Conservation (phyloP, 2,329 filamentous ascomycete genomes). For the Pestalotiopsis sp. region DNA sequence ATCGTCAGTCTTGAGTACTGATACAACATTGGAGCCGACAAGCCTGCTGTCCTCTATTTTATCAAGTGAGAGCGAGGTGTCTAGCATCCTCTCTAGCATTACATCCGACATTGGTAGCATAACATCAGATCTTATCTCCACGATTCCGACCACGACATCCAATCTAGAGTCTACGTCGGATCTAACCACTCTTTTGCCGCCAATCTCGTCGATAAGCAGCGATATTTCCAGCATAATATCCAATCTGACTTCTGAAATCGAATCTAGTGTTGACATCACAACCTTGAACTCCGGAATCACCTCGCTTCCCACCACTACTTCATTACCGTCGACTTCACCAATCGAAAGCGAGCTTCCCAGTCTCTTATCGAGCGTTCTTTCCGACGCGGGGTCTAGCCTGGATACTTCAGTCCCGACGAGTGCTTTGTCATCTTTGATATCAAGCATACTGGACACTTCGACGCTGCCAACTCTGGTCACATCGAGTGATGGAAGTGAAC, state of each 20-base stretch:
- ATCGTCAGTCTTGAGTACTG: background rate
- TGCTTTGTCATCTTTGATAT: background rate
- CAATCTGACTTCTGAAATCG: no score
- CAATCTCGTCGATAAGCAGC: no score
- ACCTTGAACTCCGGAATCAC: no score
- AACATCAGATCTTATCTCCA: no score
- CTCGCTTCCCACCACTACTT: no score
- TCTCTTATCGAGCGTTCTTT: background rate
- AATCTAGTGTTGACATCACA: no score
- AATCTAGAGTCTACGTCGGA: no score
- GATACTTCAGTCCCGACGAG: background rate
- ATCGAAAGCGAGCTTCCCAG: background rate
- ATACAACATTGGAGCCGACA: no score
- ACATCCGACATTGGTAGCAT: no score
- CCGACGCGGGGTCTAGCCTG: background rate
- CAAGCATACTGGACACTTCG: background rate
- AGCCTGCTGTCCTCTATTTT: background rate
- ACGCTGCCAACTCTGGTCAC: background rate
- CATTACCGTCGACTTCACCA: background rate
- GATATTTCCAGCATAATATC: no score
- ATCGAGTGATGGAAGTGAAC: background rate
- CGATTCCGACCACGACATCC: no score
- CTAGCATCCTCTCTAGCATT: background rate
- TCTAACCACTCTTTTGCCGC: no score
- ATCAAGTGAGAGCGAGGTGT: background rate